Conservation (phyloP, 352 stramenopile genomes). For the Globisporangium polare region DNA sequence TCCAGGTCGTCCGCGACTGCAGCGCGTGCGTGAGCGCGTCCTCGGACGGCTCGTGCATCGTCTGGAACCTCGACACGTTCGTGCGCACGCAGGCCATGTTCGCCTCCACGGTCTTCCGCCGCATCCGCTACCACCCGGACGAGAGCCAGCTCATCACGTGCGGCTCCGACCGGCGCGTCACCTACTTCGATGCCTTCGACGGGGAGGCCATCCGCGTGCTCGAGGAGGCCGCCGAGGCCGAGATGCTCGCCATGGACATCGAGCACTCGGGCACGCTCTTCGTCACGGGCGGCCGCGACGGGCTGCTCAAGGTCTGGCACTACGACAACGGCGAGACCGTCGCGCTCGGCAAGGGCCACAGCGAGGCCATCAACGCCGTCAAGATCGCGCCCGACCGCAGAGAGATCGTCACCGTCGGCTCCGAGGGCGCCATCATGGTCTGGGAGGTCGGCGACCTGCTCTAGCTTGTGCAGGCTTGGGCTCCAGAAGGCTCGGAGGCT, state of each 20-base stretch:
- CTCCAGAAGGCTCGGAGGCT: no score
- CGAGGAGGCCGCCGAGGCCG: slow-evolving; percentile 84
- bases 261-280: slow-evolving; percentile 87
- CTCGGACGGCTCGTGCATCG: slow-evolving; percentile 91
- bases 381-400: slow-evolving; percentile 92
- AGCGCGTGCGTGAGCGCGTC: slow-evolving; percentile 74
- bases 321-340: slow-evolving; percentile 95
- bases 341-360: slow-evolving; percentile 89
- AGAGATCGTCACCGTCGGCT: slow-evolving; percentile 92
- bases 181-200: slow-evolving; percentile 96
- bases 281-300: slow-evolving; percentile 89
- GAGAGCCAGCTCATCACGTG: slow-evolving; percentile 96
- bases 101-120: slow-evolving; percentile 93
- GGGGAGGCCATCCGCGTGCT: slow-evolving; percentile 93
- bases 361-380: slow-evolving; percentile 90
- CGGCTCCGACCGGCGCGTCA: slow-evolving; percentile 93
- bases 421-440: slow-evolving; percentile 95
- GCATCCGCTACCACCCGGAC: slow-evolving; percentile 94
- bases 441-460: slow-evolving; percentile 84
- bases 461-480: background rate
- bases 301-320: slow-evolving; percentile 93
- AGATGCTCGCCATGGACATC: slow-evolving; percentile 94
- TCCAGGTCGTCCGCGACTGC: slow-evolving; percentile 74
- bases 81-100: slow-evolving; percentile 94
- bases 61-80: slow-evolving; percentile 94